Percentiles rank a stretch among this genome's conserved stretches.
These are phyloP conservation scores for Solanum acaule DNA, from an alignment of 257 asterid genomes.

Conservation along the genomic window DNA sequence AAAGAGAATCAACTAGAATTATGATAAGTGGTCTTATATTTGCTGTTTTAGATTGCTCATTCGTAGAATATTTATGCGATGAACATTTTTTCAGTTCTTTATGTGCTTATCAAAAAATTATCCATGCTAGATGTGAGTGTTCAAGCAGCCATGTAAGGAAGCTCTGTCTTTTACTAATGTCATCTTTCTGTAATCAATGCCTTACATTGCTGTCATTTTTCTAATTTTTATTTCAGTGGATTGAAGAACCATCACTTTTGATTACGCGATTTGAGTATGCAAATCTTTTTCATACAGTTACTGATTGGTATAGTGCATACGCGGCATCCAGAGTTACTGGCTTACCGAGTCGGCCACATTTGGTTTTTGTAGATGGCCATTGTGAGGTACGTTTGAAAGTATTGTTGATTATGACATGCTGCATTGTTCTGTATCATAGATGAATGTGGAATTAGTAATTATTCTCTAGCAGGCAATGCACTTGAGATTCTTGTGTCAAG, in stretches of 20 bases:
- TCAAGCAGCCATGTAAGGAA: neutral
- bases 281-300: conserved; percentile 85
- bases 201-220: conserved; percentile 4
- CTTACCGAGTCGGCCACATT: conserved; percentile 79
- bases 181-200: neutral
- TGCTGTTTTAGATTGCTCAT: neutral
- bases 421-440: neutral
- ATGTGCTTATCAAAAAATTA: neutral
- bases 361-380: conserved; percentile 92
- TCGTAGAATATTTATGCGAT: neutral
- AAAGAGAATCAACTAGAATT: neutral
- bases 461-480: neutral
- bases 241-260: conserved; percentile 83
- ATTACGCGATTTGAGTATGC: conserved; percentile 94
- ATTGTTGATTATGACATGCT: neutral
- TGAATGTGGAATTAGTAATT: neutral
- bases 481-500: neutral
- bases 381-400: conserved; percentile 55
- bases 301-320: conserved; percentile 98
- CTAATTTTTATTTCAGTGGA: conserved; percentile 56
- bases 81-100: neutral
- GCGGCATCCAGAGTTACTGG: conserved; percentile 88
- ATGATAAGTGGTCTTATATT: neutral
- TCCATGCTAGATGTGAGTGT: neutral
- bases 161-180: neutral